Conservation (phyloP, 139 green algal species). For the Zygnema circumcarinatum region DNA sequence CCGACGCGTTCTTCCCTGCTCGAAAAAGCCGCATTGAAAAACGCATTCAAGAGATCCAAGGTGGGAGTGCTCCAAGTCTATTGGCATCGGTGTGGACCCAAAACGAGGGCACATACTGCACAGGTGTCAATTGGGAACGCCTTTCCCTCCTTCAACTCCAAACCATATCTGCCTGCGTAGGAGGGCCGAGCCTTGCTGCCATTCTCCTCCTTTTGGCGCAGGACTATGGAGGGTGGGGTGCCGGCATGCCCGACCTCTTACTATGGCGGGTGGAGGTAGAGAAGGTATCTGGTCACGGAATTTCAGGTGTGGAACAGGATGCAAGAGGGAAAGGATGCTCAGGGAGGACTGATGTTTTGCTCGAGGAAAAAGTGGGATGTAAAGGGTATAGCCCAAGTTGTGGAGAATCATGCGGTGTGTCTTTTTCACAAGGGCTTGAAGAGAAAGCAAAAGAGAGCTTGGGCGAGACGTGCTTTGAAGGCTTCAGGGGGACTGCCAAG, state of each 20-base stretch:
- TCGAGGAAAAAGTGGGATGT: not conserved
- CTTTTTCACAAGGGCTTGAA: too few species aligned
- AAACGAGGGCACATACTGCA: constrained; percentile 49
- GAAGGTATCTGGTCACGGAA: not conserved
- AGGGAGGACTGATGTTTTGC: not conserved
- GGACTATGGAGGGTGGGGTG: constrained; percentile 55
- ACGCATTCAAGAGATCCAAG: not conserved
- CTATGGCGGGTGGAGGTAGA: constrained; percentile 49
- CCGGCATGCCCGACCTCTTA: constrained; percentile 64
- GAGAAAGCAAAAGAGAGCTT: not conserved
- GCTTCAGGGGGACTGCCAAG: constrained; percentile 42
- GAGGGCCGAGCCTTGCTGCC: constrained; percentile 31
- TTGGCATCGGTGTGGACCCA: constrained; percentile 26
- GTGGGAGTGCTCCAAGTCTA: not conserved
- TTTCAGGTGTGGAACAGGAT: not conserved
- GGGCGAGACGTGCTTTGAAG: not conserved
- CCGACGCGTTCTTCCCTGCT: constrained; percentile 52
- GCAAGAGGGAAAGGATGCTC: too few species aligned
- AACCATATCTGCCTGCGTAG: constrained; percentile 55
- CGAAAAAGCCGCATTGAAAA: constrained; percentile 7
- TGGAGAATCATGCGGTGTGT: constrained; percentile 32
- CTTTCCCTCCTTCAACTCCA: constrained; percentile 44
- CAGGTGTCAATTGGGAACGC: constrained; percentile 56
- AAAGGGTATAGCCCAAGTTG: not conserved
- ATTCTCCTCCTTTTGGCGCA: constrained; percentile 59